Conservation (phyloP, 352 stramenopile species). For the Phytophthora aleatoria region DNA sequence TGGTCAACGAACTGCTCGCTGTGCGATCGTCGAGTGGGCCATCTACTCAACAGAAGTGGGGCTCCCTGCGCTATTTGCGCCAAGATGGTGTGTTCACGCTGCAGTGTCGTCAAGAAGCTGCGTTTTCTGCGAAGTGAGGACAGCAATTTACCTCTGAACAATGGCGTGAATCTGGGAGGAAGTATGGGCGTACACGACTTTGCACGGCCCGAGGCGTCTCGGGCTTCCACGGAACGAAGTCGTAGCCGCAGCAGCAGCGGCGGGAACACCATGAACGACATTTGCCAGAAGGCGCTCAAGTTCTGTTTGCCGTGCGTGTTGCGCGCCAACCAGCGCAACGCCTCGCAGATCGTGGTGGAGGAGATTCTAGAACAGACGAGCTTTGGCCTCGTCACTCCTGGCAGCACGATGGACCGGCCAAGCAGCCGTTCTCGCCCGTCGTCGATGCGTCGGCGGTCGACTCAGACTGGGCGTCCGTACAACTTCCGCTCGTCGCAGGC, state of each 20-base stretch:
- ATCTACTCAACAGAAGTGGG: constrained; percentile 40
- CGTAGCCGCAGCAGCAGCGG: constrained; percentile 33
- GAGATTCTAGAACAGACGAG: constrained; percentile 39
- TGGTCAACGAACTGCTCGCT: constrained; percentile 40
- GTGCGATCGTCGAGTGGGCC: constrained; percentile 40
- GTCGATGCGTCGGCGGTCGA: constrained; percentile 30
- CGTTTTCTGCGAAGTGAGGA: constrained; percentile 41
- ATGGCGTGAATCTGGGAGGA: constrained; percentile 21
- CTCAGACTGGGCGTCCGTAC: constrained; percentile 27
- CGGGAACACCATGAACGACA: constrained; percentile 33
- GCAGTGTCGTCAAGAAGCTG: constrained; percentile 56
- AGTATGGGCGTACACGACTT: constrained; percentile 35
- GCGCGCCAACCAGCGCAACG: constrained; percentile 44
- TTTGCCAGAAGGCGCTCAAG: constrained; percentile 49
- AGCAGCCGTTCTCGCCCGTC: constrained; percentile 26
- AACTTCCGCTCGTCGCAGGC: constrained; percentile 19
- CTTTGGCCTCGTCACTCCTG: constrained; percentile 30
- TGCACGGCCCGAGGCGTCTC: constrained; percentile 32
- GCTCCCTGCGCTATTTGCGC: constrained; percentile 36
- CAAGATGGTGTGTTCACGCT: constrained; percentile 51
- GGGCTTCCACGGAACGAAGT: constrained; percentile 32
- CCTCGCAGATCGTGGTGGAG: constrained; percentile 46
- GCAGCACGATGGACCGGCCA: constrained; percentile 13
- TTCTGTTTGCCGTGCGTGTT: constrained; percentile 59
- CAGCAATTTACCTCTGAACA: neutral